A percentile compares a stretch with the other conserved stretches of the same genome.
phyloP scores from a whole-genome alignment of 371 early-diverging fungal genomes.

The Ordospora colligata region DNA sequence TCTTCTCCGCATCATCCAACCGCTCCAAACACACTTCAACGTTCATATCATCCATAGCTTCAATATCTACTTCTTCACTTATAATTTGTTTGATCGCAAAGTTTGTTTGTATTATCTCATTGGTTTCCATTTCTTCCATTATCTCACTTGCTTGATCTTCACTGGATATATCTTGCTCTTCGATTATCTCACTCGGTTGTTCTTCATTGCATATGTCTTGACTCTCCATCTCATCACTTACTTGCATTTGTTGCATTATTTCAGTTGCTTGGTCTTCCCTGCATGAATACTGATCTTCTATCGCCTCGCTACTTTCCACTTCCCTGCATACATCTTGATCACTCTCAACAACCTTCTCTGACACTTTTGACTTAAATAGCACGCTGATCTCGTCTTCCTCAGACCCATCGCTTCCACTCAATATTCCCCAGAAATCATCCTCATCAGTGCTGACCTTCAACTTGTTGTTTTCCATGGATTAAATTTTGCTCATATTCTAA shows the following conservation, averaged over 20 bases:
- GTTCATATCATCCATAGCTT: not conserved
- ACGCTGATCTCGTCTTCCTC: not conserved
- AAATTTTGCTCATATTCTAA: slow-evolving; percentile 2
- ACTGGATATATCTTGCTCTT: too few relatives aligned
- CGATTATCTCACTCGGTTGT: too few relatives aligned
- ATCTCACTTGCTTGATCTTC: too few relatives aligned
- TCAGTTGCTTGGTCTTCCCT: not conserved
- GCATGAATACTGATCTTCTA: not conserved
- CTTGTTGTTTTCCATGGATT: slow-evolving; percentile 6
- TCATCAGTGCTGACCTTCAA: not conserved
- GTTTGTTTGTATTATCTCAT: too few relatives aligned
- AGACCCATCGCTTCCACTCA: not conserved
- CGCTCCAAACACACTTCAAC: not conserved
- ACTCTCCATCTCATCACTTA: too few relatives aligned
- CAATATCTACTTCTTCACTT: too few relatives aligned
- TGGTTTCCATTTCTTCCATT: too few relatives aligned
- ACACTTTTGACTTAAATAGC: not conserved
- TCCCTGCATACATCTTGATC: not conserved
- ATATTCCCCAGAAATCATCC: not conserved
- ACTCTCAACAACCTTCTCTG: not conserved
- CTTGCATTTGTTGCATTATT: not conserved
- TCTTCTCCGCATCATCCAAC: too few relatives aligned
- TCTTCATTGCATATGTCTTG: too few relatives aligned
- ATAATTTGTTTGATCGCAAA: too few relatives aligned
- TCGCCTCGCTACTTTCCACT: not conserved